Evolutionary conservation across 257 asterid genomes (phyloP).

Genomic region (Rauvolfia tetraphylla): DNA sequence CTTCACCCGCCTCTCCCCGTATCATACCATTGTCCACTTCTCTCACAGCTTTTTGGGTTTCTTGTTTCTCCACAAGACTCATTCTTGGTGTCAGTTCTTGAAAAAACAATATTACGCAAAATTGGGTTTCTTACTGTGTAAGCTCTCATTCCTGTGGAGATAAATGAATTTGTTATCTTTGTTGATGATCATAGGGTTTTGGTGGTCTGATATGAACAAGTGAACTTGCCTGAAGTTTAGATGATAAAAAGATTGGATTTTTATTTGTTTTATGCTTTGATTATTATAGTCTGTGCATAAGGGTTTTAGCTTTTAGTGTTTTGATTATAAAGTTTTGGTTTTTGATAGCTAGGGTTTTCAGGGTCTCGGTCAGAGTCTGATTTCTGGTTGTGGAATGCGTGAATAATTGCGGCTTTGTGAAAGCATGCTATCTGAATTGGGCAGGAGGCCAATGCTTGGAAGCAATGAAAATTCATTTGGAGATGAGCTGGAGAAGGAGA

Average conservation of each 20-base stretch:
- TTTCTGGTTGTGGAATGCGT: constrained; percentile 14
- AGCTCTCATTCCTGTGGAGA: neutral
- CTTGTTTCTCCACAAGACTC: constrained; percentile 1
- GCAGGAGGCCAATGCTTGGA: constrained; percentile 70
- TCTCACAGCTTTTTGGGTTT: constrained; percentile 4
- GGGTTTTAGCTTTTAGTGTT: constrained; percentile 20
- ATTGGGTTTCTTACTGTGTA: constrained; percentile 13
- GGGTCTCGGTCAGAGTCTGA: constrained; percentile 14
- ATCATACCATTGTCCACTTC: constrained; percentile 18
- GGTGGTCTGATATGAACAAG: constrained; percentile 19
- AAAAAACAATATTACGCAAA: constrained; percentile 23
- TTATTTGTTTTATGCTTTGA: constrained; percentile 22
- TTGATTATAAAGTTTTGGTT: constrained; percentile 16
- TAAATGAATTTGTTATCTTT: constrained; percentile 20
- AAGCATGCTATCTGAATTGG: constrained; percentile 70
- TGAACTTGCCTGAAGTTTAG: constrained; percentile 24
- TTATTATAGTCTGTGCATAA: constrained; percentile 14
- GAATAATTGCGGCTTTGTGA: constrained; percentile 12
- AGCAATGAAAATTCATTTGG: constrained; percentile 70
- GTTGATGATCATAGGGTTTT: constrained; percentile 28
- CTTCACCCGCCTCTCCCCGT: constrained; percentile 25
- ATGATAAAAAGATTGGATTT: constrained; percentile 41
- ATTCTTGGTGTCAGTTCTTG: constrained; percentile 11
- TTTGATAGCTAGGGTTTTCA: constrained; percentile 26
- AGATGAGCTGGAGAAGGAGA: constrained; percentile 81